phyloP scores from a whole-genome alignment of 345 rosid genomes.

The Lepidium sativum region DNA sequence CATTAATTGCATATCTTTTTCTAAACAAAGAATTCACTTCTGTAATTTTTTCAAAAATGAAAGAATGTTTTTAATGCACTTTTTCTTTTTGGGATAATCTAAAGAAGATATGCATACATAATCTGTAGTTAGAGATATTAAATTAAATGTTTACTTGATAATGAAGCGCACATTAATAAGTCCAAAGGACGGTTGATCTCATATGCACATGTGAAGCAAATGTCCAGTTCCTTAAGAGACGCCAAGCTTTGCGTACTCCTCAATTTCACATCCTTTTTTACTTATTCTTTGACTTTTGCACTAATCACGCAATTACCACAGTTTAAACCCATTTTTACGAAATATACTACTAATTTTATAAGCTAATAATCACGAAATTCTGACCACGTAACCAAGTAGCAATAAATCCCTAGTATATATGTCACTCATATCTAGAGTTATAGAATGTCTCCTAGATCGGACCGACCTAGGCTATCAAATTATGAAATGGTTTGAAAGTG shows the following conservation, averaged over 20 bases:
- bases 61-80: no score
- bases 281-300: not conserved
- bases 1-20: no score
- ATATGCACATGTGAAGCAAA: constrained; percentile 44
- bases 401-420: not conserved
- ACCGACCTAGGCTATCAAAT: no score
- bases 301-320: constrained; percentile 2
- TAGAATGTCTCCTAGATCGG: not conserved
- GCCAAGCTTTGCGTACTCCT: constrained; percentile 31
- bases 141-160: constrained; percentile 22
- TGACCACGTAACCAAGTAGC: not conserved
- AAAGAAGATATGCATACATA: no score
- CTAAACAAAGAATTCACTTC: no score
- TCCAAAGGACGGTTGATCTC: constrained; percentile 29
- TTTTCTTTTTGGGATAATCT: not conserved
- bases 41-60: no score
- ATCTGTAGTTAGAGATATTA: no score
- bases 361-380: not conserved
- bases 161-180: constrained; percentile 39
- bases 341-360: not conserved
- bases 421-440: no score
- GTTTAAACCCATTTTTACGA: not conserved
- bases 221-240: constrained; percentile 37
- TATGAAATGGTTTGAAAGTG: not conserved
- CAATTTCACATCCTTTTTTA: no score